Conservation (phyloP, 805 yeast species). For the Saccharomycopsis sp. region DNA sequence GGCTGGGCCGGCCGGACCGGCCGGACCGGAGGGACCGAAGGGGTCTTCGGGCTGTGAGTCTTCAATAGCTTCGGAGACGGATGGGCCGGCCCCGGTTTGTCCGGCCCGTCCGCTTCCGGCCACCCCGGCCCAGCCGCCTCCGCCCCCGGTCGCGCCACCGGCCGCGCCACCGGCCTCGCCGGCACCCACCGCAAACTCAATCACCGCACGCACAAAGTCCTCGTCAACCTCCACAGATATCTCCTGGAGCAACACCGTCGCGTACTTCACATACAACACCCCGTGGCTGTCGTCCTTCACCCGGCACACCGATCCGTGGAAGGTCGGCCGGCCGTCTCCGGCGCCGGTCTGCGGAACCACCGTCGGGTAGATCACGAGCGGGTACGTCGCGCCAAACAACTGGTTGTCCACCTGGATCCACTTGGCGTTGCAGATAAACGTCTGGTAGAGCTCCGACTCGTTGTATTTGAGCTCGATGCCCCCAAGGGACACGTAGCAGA, state of each 20-base stretch:
- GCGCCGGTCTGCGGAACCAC: conserved; percentile 77
- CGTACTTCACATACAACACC: conserved; percentile 82
- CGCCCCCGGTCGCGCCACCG: too few relatives aligned
- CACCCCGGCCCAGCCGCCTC: too few relatives aligned
- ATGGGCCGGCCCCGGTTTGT: too few relatives aligned
- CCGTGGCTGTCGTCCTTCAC: conserved; percentile 90
- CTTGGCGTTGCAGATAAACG: conserved; percentile 69
- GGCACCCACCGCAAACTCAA: conserved; percentile 68
- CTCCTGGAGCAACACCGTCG: conserved; percentile 83
- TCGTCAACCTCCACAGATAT: conserved; percentile 91
- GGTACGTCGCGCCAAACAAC: conserved; percentile 78
- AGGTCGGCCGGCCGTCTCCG: conserved; percentile 85
- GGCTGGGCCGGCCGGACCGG: too few relatives aligned
- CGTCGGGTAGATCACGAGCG: conserved; percentile 84
- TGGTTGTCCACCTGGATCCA: conserved; percentile 97
- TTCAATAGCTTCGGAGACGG: too few relatives aligned
- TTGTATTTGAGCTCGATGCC: conserved; percentile 78
- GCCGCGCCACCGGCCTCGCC: too few relatives aligned
- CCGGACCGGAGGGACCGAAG: too few relatives aligned
- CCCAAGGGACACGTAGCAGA: conserved; percentile 73
- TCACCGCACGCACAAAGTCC: conserved; percentile 74
- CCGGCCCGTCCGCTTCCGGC: too few relatives aligned
- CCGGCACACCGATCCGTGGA: conserved; percentile 76
- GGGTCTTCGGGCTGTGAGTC: too few relatives aligned
- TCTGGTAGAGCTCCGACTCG: conserved; percentile 80